Evolutionary conservation across 148 eudicot species (phyloP), one percentile per base, ranked within the genome.

Genomic region (Camellia granthamiana): DNA sequence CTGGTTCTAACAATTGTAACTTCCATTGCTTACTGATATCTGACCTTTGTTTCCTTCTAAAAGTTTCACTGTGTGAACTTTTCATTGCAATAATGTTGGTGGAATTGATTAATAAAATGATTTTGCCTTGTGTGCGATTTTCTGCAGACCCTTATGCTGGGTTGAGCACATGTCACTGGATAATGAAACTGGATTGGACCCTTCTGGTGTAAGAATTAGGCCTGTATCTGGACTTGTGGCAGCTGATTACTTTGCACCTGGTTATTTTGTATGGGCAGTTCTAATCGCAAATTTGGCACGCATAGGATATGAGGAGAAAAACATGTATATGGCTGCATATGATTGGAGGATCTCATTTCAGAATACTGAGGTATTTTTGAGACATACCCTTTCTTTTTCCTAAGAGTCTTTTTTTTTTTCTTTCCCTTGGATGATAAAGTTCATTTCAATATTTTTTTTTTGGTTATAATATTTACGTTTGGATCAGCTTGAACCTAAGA

Each of bases 221-320:
- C 87, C 99, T 21, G 98, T 92, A 59, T 87, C 91, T 76, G 99
- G 99, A 65, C 99, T 96, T 76, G 99, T 96, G 65, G 99, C 99
- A 54, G 99, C 99, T 46, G 99, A 96, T 89, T 96, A 96, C 84
- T 96, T 96, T 81, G 97, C 99, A 62, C 91, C 97, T 47, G 99
- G 99, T 72, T 96, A 96, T 81, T 96, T 93, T 83, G 99, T 96
- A 23, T 96, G 99, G 99, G 99, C 99, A 70, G 97, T 95, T 76
- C 84, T 95, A 79, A 96, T 96, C 51, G 98, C 97, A 60, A 96
- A 93, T 90, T 87, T 96, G 91, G 99, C 98, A 46, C 98, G 88
- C 59, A 92, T 96, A 51, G 99, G 99, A 71, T 96, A 95, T 64
- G 99, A 95, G 81, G 98, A 95, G 87, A 95, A 95, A 82, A 93